These are phyloP conservation scores for Pouteria glomerata DNA, from an alignment of 148 eudicot species.

Conservation along the genomic window DNA sequence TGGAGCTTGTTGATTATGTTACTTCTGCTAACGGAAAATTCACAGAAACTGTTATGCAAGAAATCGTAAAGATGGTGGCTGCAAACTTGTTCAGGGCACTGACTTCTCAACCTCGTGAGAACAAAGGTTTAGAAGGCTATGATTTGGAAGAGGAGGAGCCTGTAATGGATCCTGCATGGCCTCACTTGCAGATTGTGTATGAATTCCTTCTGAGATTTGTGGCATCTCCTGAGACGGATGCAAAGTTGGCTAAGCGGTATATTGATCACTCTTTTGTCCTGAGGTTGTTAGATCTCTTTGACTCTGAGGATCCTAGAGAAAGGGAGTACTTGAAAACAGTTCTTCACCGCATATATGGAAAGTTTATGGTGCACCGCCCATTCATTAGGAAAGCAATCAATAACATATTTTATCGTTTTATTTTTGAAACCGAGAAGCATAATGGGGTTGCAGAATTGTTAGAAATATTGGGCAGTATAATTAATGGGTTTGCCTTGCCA, in stretches of 20 bases:
- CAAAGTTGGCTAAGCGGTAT: conserved; percentile 72
- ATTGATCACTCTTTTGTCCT: no score
- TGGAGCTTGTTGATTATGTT: conserved; percentile 72
- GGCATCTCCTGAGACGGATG: conserved; percentile 80
- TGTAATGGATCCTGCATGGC: conserved; percentile 81
- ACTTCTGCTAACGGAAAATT: conserved; percentile 60
- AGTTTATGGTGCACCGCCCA: no score
- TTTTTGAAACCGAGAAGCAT: no score
- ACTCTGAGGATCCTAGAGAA: no score
- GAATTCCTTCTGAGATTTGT: conserved; percentile 75
- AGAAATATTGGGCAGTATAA: conserved; percentile 74
- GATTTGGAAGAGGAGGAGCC: conserved; percentile 87
- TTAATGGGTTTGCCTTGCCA: conserved; percentile 84
- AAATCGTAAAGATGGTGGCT: conserved; percentile 51
- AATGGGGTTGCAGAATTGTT: no score
- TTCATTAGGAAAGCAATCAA: conserved; percentile 73
- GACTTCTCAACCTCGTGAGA: conserved; percentile 63
- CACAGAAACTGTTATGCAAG: conserved; percentile 53
- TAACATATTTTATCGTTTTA: no score
- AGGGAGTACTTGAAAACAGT: no score
- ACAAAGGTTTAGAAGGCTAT: conserved; percentile 46
- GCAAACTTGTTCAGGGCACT: conserved; percentile 55
- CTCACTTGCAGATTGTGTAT: no score
- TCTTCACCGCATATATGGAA: no score
- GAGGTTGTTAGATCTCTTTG: conserved; percentile 60